Conservation (phyloP, 2,329 filamentous ascomycete species). For the Monilinia aucupariae region DNA sequence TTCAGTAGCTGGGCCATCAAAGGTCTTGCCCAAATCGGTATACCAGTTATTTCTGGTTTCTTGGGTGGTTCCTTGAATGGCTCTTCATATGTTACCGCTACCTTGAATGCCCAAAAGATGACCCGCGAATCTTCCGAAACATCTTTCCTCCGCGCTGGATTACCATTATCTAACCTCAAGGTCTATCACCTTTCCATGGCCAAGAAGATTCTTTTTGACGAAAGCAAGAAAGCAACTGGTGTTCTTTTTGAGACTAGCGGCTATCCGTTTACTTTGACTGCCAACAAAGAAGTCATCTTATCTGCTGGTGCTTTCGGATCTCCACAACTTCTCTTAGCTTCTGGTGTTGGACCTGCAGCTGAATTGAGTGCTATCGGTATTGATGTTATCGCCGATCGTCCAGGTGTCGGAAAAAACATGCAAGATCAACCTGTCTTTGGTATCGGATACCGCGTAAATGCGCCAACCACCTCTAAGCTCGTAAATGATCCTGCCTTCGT, state of each 20-base stretch:
- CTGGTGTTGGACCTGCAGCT: slow-evolving; percentile 41
- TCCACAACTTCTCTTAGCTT: slow-evolving; percentile 45
- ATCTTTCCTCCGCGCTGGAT: slow-evolving; percentile 32
- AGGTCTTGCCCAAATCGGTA: slow-evolving; percentile 38
- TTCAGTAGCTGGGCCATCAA: slow-evolving; percentile 29
- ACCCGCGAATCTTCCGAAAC: slow-evolving; percentile 37
- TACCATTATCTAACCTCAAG: slow-evolving; percentile 29
- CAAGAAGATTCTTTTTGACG: slow-evolving; percentile 42
- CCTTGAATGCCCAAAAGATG: slow-evolving; percentile 31
- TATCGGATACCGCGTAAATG: slow-evolving; percentile 16
- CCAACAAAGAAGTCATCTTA: slow-evolving; percentile 36
- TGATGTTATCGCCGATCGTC: slow-evolving; percentile 40
- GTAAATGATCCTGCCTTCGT: slow-evolving; percentile 1
- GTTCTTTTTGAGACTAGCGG: slow-evolving; percentile 34
- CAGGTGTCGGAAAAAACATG: slow-evolving; percentile 47
- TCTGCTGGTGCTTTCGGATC: slow-evolving; percentile 45
- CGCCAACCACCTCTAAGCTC: slow-evolving; percentile 9
- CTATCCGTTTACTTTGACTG: slow-evolving; percentile 13
- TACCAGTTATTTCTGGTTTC: slow-evolving; percentile 35
- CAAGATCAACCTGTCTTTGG: slow-evolving; percentile 36
- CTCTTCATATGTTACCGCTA: slow-evolving; percentile 34
- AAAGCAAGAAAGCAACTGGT: slow-evolving; percentile 38
- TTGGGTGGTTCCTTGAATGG: slow-evolving; percentile 40
- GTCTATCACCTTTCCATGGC: slow-evolving; percentile 41
- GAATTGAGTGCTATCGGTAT: slow-evolving; percentile 43